A percentile compares a stretch with the other conserved stretches of the same genome.
Conservation (phyloP, 2,329 filamentous ascomycete genomes). For the Drechslerella stenobrocha region DNA sequence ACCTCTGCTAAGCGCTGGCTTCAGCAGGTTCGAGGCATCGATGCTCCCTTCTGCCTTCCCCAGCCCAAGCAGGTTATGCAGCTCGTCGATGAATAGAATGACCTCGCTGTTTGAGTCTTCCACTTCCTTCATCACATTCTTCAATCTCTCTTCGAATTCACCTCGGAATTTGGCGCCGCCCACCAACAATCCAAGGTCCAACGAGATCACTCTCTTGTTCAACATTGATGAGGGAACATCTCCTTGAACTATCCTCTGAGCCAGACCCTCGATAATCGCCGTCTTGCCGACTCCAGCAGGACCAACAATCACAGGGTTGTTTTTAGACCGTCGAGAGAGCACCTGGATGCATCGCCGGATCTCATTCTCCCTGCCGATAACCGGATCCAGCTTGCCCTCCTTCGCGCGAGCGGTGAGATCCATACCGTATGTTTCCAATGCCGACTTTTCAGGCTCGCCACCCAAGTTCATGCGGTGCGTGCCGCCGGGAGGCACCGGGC, state of each 20-base stretch:
- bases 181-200: constrained; percentile 90
- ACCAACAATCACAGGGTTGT: constrained; percentile 93
- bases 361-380: constrained; percentile 88
- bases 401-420: constrained; percentile 84
- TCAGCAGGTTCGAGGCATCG: constrained; percentile 91
- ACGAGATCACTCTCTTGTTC: constrained; percentile 81
- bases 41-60: constrained; percentile 96
- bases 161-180: constrained; percentile 94
- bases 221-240: constrained; percentile 96
- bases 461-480: constrained; percentile 92
- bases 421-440: constrained; percentile 85
- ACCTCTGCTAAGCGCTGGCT: constrained; percentile 87
- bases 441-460: constrained; percentile 74
- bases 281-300: constrained; percentile 91
- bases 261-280: constrained; percentile 85
- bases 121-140: constrained; percentile 85
- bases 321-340: constrained; percentile 87
- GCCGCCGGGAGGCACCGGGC: constrained; percentile 84
- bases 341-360: constrained; percentile 95
- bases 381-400: constrained; percentile 89
- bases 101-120: constrained; percentile 84
- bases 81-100: constrained; percentile 92
- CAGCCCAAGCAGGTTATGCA: constrained; percentile 86
- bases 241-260: constrained; percentile 83
- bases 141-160: constrained; percentile 92